phyloP scores from a whole-genome alignment of 1,139 yeast genomes.

The Diutina catenulata region DNA sequence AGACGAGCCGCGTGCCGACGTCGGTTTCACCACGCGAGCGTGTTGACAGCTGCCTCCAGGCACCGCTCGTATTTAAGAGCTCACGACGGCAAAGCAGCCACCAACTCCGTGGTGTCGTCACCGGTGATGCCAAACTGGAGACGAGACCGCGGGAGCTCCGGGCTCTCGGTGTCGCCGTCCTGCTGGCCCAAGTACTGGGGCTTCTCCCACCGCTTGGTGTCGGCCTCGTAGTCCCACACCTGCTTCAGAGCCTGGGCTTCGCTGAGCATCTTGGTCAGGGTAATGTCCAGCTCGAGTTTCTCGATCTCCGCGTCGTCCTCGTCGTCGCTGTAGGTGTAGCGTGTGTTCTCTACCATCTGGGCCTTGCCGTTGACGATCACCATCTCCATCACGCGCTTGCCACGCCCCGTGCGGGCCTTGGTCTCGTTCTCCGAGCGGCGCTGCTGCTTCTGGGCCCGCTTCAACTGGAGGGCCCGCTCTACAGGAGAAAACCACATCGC shows the following conservation, averaged over 20 bases:
- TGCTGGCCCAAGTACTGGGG: constrained; percentile 24
- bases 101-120: background rate
- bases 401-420: constrained; percentile 46
- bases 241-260: constrained; percentile 19
- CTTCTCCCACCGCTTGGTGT: constrained; percentile 37
- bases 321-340: constrained; percentile 9
- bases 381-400: constrained; percentile 65
- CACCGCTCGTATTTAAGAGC: too few relatives aligned
- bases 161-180: background rate
- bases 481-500: constrained; percentile 80
- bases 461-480: constrained; percentile 74
- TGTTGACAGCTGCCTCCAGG: too few relatives aligned
- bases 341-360: constrained; percentile 31
- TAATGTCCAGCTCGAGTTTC: constrained; percentile 17
- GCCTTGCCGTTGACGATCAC: constrained; percentile 78
- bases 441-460: constrained; percentile 68
- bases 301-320: constrained; percentile 11
- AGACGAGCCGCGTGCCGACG: too few relatives aligned
- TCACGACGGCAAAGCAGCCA: background rate
- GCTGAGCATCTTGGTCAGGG: constrained; percentile 13
- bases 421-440: constrained; percentile 40
- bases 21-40: too few relatives aligned
- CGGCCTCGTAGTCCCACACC: constrained; percentile 50
- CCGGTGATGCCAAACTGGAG: background rate
- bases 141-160: background rate